Evolutionary conservation across 1,139 yeast species (phyloP).

Genomic region (Hyphopichia fennica): DNA sequence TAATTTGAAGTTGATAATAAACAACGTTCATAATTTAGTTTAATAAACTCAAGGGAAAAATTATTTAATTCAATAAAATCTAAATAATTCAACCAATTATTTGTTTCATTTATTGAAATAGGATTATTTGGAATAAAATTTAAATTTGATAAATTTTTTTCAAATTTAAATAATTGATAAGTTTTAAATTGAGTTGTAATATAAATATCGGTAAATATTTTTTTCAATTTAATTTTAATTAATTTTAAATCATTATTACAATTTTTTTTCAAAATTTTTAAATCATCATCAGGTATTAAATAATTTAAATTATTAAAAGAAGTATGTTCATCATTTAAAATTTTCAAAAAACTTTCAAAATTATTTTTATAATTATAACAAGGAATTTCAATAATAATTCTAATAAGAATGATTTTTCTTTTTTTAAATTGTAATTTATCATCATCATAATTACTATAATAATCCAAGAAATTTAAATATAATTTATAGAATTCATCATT

Average conservation of each 20-base stretch:
- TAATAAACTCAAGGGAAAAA: constrained; percentile 29
- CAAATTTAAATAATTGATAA: constrained; percentile 64
- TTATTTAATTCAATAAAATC: constrained; percentile 48
- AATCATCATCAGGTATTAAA: constrained; percentile 21
- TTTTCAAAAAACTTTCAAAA: neutral
- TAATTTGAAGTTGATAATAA: constrained; percentile 53
- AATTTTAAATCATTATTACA: constrained; percentile 13
- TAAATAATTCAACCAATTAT: constrained; percentile 61
- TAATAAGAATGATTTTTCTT: constrained; percentile 49
- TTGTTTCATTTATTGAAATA: constrained; percentile 45
- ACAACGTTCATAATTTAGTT: constrained; percentile 57
- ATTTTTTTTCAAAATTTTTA: constrained; percentile 14
- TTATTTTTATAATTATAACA: constrained; percentile 67
- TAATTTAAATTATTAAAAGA: constrained; percentile 9
- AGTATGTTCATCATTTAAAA: neutral
- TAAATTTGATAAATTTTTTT: constrained; percentile 53
- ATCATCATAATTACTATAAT: constrained; percentile 20
- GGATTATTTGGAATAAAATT: constrained; percentile 45
- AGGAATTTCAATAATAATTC: constrained; percentile 70
- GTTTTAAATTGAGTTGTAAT: constrained; percentile 62
- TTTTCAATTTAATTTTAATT: constrained; percentile 36
- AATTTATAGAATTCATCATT: constrained; percentile 74
- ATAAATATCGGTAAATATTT: constrained; percentile 51
- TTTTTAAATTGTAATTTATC: constrained; percentile 30
- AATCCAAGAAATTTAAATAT: constrained; percentile 57